Percentiles rank a stretch among this genome's conserved stretches.
Conservation (phyloP, 371 early-diverging fungal genomes). For the Coemansia sp. region DNA sequence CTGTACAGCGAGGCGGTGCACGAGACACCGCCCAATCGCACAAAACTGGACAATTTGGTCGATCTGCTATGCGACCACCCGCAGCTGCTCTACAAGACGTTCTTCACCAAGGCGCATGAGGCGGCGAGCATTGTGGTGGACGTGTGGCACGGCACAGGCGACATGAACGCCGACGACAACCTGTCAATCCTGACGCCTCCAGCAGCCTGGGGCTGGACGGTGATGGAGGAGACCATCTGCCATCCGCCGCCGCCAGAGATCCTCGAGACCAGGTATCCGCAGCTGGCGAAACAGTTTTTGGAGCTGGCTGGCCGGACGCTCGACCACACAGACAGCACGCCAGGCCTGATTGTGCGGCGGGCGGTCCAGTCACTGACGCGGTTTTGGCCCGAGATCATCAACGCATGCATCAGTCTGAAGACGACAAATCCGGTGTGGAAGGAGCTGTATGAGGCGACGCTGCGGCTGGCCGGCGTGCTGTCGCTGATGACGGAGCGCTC, state of each 20-base stretch:
- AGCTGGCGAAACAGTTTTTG: slow-evolving; percentile 20
- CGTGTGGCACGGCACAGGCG: slow-evolving; percentile 15
- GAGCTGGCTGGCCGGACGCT: slow-evolving; percentile 24
- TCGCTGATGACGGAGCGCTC: slow-evolving; percentile 16
- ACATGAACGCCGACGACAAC: slow-evolving; percentile 19
- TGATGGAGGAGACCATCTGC: slow-evolving; percentile 42
- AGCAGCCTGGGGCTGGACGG: slow-evolving; percentile 46
- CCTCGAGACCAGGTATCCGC: slow-evolving; percentile 25
- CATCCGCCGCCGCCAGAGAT: slow-evolving; percentile 15
- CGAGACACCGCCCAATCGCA: slow-evolving; percentile 46
- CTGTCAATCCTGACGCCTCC: slow-evolving; percentile 38
- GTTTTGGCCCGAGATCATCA: slow-evolving; percentile 35
- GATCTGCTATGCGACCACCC: slow-evolving; percentile 35
- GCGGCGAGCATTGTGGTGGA: slow-evolving; percentile 26
- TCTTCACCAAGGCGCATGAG: slow-evolving; percentile 37
- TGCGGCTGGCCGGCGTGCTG: slow-evolving; percentile 12
- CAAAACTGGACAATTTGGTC: slow-evolving; percentile 31
- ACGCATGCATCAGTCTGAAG: slow-evolving; percentile 6
- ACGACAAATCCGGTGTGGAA: slow-evolving; percentile 13
- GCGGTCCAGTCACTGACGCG: slow-evolving; percentile 39
- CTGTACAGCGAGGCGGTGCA: slow-evolving; percentile 31
- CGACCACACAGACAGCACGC: slow-evolving; percentile 21
- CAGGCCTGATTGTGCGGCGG: slow-evolving; percentile 40
- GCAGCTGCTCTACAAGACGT: slow-evolving; percentile 18
- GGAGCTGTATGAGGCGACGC: slow-evolving; percentile 17